Base-by-base conservation (phyloP, 2,329 filamentous ascomycete genomes). In the Rutstroemia sp. region DNA sequence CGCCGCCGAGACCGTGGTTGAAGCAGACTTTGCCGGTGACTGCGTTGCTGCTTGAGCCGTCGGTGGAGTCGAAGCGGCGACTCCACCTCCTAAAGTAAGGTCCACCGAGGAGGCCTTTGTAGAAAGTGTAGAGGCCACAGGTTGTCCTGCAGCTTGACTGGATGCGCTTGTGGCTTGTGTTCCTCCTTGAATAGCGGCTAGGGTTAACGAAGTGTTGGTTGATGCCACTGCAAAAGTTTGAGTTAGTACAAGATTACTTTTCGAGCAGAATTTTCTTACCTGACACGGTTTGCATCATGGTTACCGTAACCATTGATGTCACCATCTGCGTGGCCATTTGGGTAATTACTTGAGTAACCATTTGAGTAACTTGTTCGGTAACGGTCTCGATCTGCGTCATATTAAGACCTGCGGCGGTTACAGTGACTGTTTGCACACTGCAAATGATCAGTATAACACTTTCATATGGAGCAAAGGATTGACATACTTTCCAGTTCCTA, bases 391-490 rank as follows among this genome's bases (percentile, higher is more conserved):
- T 55, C 38, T 60, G 57, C 30, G 63, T 65, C 21, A 55, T 10
- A 39, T 49, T 55, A 8, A 19, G 49, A 47, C 68, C 65, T 14
- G 70, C 60, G 19, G 70, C 68, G 4, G 73, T 75, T 48, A 73
- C 66, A 5, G 72, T 75, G 21, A 73, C 64, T 21, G 71, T 72
- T 60, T 71, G 60, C 56, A 19, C 38, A 27, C 53, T 55, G 38
- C n/a, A n/a, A 25, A 27, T 19, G 25, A 51, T 30, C 41, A 54
- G 14, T 14, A 5, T 21, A 12, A 14, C 23, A 25, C 23, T 21
- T 44, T 17, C 17, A 3, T 14, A 48, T 21, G 30, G 17, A 44
- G 9, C n/a, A 21, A 5, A 25, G 21, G 16, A 19, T 19, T 14
- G 23, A 27, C 53, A 16, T 47, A 52, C 48, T 34, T 37, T 49